phyloP scores from a whole-genome alignment of 2,329 filamentous ascomycete genomes.

The Bertia moriformis region DNA sequence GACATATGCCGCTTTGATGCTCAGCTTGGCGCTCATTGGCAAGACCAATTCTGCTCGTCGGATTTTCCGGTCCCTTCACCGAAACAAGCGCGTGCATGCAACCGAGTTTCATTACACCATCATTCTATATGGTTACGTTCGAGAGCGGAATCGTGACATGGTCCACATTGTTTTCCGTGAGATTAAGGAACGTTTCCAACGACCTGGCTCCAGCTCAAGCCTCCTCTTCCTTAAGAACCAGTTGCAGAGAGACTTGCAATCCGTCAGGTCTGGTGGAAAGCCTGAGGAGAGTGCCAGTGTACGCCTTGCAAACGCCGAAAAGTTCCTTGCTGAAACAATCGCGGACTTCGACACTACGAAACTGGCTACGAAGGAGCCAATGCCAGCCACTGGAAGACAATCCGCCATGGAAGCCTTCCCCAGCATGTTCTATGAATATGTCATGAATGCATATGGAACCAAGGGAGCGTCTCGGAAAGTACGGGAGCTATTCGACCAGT shows the following conservation, averaged over 20 bases:
- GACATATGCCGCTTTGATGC: neutral
- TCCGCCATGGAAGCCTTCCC: neutral
- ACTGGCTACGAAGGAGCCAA: neutral
- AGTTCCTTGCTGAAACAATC: neutral
- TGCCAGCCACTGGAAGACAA: neutral
- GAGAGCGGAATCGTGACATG: neutral
- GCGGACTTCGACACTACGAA: neutral
- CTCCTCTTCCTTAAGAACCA: neutral
- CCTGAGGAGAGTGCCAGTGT: neutral
- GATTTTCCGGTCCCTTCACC: neutral
- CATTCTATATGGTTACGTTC: neutral
- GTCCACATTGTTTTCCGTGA: neutral
- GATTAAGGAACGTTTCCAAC: neutral
- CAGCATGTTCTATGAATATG: neutral
- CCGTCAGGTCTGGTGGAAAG: neutral
- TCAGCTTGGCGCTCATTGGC: neutral
- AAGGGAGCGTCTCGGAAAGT: neutral
- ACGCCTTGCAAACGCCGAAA: neutral
- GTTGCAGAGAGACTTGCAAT: neutral
- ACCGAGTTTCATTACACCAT: slow-evolving; percentile 1
- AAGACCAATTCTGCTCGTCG: neutral
- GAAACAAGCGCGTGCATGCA: neutral
- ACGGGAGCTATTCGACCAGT: neutral
- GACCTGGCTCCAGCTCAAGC: neutral
- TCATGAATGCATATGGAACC: neutral